phyloP scores from a whole-genome alignment of 2,329 filamentous ascomycete genomes.

The Stachybotrys chlorohalonatus region DNA sequence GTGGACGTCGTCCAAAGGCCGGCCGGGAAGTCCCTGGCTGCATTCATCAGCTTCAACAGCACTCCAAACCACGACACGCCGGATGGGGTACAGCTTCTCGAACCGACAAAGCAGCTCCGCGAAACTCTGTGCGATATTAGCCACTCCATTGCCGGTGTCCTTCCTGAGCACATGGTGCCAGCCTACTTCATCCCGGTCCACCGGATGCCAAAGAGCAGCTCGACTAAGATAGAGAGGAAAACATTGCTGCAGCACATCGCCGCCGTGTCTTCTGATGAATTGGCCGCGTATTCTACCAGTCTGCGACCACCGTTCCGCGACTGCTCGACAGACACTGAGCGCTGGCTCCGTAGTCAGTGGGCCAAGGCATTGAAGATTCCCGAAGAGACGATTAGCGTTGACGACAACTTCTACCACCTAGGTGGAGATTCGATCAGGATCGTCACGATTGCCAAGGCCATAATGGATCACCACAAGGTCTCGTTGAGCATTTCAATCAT shows the following conservation, averaged over 20 bases:
- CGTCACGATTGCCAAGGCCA: slow-evolving; percentile 7
- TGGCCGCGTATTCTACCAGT: slow-evolving; percentile 1
- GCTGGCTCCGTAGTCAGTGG: slow-evolving; percentile 2
- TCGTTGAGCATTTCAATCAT: slow-evolving; percentile 7
- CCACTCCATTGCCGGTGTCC: slow-evolving; percentile 5
- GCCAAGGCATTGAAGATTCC: slow-evolving; percentile 3
- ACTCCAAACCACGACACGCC: slow-evolving; percentile 5
- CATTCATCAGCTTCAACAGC: not conserved
- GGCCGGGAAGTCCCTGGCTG: not conserved
- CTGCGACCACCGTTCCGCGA: not conserved
- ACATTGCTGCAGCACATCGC: not conserved
- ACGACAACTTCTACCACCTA: slow-evolving; percentile 11
- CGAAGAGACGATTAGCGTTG: slow-evolving; percentile 4
- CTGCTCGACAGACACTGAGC: slow-evolving; percentile 1
- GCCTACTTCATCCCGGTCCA: slow-evolving; percentile 6
- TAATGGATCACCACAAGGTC: slow-evolving; percentile 6
- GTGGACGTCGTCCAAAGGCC: not conserved
- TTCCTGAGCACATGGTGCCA: slow-evolving; percentile 11
- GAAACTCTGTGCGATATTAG: not conserved
- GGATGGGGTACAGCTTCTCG: not conserved
- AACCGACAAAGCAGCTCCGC: not conserved
- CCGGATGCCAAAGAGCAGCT: slow-evolving; percentile 7
- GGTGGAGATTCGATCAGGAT: slow-evolving; percentile 13
- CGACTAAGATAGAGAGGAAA: slow-evolving; percentile 7
- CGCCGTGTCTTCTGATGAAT: slow-evolving; percentile 2